Conservation (phyloP, 345 rosid genomes). For the Angophora floribunda region DNA sequence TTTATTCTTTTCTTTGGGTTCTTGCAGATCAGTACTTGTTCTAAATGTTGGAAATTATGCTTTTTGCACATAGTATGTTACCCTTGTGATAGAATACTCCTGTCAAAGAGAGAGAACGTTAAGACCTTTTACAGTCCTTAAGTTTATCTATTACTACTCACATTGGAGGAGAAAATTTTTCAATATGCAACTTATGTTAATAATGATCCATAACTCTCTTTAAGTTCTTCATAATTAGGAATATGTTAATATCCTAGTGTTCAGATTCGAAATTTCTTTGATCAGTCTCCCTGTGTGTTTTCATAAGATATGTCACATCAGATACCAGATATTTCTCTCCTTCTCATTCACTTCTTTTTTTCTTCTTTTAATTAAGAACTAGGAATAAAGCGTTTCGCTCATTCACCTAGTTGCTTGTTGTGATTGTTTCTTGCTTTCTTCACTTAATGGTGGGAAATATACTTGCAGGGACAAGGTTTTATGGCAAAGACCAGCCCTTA, state of each 20-base stretch:
- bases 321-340: neutral
- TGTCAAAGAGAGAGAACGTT: neutral
- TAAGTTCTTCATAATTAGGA: neutral
- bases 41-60: neutral
- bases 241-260: neutral
- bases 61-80: neutral
- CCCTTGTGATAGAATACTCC: neutral
- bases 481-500: conserved; percentile 48
- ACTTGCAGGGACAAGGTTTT: conserved; percentile 35
- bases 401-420: neutral
- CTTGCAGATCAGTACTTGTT: neutral
- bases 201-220: neutral
- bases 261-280: neutral
- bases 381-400: neutral
- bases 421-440: neutral
- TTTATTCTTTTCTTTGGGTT: neutral
- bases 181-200: neutral
- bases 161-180: neutral
- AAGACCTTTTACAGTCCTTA: neutral
- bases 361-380: neutral
- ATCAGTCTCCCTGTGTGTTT: neutral
- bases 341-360: neutral
- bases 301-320: neutral
- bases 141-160: neutral
- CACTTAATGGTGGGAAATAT: conserved; percentile 5